phyloP scores from a whole-genome alignment of 2,329 filamentous ascomycete species.

The Phyllosticta citrichinensis region DNA sequence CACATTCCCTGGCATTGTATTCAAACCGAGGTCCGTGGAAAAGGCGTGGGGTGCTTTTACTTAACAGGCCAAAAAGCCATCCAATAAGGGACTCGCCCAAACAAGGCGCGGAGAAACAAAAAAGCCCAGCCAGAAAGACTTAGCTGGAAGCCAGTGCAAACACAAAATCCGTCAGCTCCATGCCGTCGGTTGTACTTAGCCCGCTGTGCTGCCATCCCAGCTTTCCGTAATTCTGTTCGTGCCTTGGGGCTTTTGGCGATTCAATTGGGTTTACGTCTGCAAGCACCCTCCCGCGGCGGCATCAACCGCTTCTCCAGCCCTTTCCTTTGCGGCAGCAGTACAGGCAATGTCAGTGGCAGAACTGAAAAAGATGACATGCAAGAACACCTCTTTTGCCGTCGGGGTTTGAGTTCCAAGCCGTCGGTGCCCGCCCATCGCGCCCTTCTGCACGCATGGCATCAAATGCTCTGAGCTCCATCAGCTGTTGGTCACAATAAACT shows the following conservation, averaged over 20 bases:
- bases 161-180: not conserved
- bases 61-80: not conserved
- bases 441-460: not conserved
- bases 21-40: not conserved
- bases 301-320: not conserved
- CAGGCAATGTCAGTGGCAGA: not conserved
- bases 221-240: no score
- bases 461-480: not conserved
- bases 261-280: not conserved
- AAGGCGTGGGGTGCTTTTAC: not conserved
- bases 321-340: not conserved
- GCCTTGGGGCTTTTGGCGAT: no score
- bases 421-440: not conserved
- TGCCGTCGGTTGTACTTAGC: no score
- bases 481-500: not conserved
- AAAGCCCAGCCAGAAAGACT: not conserved
- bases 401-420: not conserved
- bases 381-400: not conserved
- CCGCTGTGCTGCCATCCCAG: no score
- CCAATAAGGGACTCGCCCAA: not conserved
- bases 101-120: not conserved
- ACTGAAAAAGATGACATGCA: not conserved
- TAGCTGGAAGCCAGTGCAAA: not conserved
- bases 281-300: not conserved
- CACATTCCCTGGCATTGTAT: not conserved